phyloP scores from a whole-genome alignment of 331 rosid genomes.

The Malus hybrid region DNA sequence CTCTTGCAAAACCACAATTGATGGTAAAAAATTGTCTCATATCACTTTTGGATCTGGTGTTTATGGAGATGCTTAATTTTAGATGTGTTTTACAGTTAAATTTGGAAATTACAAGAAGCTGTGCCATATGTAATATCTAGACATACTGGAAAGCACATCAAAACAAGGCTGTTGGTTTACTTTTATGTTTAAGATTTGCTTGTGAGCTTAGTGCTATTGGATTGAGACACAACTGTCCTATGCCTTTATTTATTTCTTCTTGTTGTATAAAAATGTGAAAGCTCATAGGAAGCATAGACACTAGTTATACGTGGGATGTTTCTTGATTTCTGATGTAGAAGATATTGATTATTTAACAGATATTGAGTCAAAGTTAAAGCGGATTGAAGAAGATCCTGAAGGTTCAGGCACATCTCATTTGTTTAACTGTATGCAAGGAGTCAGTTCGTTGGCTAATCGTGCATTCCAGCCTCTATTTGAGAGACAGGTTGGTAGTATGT shows the following conservation, averaged over 20 bases:
- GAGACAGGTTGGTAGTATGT: constrained; percentile 71
- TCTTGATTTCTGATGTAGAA: constrained; percentile 19
- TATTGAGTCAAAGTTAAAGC: constrained; percentile 87
- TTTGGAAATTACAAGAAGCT: background rate
- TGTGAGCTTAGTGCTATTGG: background rate
- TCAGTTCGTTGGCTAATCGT: constrained; percentile 78
- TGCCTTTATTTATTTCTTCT: background rate
- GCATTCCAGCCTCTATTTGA: constrained; percentile 93
- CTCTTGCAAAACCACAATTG: constrained; percentile 98
- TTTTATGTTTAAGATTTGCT: background rate
- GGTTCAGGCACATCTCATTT: constrained; percentile 96
- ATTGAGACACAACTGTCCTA: background rate
- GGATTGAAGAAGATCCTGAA: constrained; percentile 98
- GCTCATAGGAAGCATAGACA: background rate
- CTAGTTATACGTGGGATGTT: background rate
- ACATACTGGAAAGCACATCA: background rate
- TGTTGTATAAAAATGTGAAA: background rate
- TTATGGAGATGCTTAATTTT: background rate
- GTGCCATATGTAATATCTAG: background rate
- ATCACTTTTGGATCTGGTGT: constrained; percentile 5
- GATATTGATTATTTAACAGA: constrained; percentile 38
- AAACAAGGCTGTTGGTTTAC: background rate
- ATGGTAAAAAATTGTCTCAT: constrained; percentile 50
- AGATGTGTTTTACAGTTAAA: constrained; percentile 11
- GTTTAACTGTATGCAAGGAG: constrained; percentile 73